These are phyloP conservation scores for Paspalum notatum DNA, from an alignment of 176 grass and related monocot species.

Conservation along the genomic window DNA sequence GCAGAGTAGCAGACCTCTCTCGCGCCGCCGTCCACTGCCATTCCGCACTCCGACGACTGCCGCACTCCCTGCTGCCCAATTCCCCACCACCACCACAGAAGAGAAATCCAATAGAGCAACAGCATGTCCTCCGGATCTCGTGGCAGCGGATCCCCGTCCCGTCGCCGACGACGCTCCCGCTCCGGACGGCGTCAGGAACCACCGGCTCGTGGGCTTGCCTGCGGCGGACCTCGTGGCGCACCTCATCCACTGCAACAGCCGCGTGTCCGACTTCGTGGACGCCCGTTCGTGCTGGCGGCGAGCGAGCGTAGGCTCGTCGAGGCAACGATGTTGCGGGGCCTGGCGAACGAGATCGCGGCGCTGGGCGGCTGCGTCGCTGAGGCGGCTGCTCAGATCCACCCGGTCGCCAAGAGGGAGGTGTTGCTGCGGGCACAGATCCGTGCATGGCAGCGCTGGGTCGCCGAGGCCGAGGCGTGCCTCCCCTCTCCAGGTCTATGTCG, in stretches of 20 bases:
- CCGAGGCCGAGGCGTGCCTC: background rate
- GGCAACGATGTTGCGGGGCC: background rate
- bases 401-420: background rate
- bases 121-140: constrained; percentile 5
- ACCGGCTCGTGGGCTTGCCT: background rate
- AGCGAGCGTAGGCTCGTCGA: background rate
- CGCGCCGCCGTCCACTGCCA: no score
- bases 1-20: no score
- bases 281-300: background rate
- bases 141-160: background rate
- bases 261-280: background rate
- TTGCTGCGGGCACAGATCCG: background rate
- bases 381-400: background rate
- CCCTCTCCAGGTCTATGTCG: background rate
- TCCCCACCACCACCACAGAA: no score
- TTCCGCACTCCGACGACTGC: no score
- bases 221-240: background rate
- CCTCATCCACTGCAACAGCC: background rate
- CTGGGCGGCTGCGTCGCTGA: background rate
- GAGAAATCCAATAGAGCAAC: no score
- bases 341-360: background rate
- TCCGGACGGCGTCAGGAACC: background rate
- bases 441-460: background rate
- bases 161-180: background rate
- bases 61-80: no score